A percentile compares a stretch with the other conserved stretches of the same genome.
These are phyloP conservation scores for Cicer bijugum DNA, from an alignment of 306 rosid species.

Conservation along the genomic window DNA sequence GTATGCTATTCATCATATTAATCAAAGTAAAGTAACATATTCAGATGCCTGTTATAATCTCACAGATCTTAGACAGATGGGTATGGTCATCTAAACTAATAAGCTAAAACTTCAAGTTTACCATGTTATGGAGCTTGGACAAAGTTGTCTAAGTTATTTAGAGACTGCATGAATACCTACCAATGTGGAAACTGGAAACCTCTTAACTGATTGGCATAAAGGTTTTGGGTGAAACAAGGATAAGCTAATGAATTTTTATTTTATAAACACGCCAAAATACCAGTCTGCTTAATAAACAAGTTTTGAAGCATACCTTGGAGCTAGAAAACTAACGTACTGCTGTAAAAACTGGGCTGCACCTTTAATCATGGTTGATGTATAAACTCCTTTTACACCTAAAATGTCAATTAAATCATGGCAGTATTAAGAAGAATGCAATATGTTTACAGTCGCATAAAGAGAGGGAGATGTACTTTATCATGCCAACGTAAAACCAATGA, in stretches of 20 bases:
- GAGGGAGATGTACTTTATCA: slow-evolving; percentile 7
- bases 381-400: slow-evolving; percentile 80
- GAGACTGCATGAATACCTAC: background rate
- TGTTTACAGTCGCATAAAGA: slow-evolving; percentile 1
- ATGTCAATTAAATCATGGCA: slow-evolving; percentile 26
- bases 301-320: slow-evolving; percentile 61
- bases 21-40: background rate
- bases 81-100: background rate
- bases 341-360: slow-evolving; percentile 72
- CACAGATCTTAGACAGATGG: slow-evolving; percentile 10
- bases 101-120: background rate
- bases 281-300: background rate
- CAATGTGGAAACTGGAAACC: background rate
- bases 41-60: slow-evolving; percentile 11
- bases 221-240: background rate
- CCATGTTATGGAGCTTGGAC: background rate
- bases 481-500: slow-evolving; percentile 20
- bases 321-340: slow-evolving; percentile 57
- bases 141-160: slow-evolving; percentile 6
- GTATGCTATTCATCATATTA: slow-evolving; percentile 10
- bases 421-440: slow-evolving; percentile 23
- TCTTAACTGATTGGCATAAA: slow-evolving; percentile 10
- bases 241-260: background rate
- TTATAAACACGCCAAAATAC: background rate
- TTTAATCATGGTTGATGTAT: slow-evolving; percentile 72